These are phyloP conservation scores for Cryptococcus wingfieldii DNA, from an alignment of 1,284 basidiomycete genomes.

Conservation along the genomic window DNA sequence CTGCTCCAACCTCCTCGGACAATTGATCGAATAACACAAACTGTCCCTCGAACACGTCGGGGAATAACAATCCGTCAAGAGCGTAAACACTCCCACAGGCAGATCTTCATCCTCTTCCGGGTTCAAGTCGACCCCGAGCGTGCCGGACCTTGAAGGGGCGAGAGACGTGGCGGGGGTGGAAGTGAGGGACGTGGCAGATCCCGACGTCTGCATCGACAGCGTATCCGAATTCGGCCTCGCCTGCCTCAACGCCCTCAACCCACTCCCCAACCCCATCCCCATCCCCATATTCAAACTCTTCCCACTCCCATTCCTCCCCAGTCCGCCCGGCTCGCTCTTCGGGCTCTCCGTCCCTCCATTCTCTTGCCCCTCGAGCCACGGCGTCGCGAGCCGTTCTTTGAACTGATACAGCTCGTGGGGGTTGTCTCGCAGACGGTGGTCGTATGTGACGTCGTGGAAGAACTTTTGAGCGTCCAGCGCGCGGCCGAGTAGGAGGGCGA, in stretches of 20 bases:
- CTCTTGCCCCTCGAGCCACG: slow-evolving; percentile 30
- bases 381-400: slow-evolving; percentile 48
- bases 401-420: slow-evolving; percentile 92
- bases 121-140: background rate
- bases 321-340: background rate
- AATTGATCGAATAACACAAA: slow-evolving; percentile 95
- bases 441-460: slow-evolving; percentile 99
- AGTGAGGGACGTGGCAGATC: slow-evolving; percentile 17
- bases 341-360: slow-evolving; percentile 27
- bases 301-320: slow-evolving; percentile 15
- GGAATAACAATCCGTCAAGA: slow-evolving; percentile 96
- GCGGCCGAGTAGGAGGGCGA: slow-evolving; percentile 87
- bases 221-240: slow-evolving; percentile 30
- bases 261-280: slow-evolving; percentile 5
- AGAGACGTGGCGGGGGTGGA: slow-evolving; percentile 25
- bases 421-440: slow-evolving; percentile 89
- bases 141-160: slow-evolving; percentile 19
- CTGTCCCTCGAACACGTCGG: slow-evolving; percentile 92
- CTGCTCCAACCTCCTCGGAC: slow-evolving; percentile 88
- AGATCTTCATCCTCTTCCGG: slow-evolving; percentile 29
- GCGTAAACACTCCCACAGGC: slow-evolving; percentile 92
- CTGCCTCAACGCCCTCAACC: slow-evolving; percentile 1
- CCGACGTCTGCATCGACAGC: slow-evolving; percentile 24
- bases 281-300: slow-evolving; percentile 25
- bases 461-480: slow-evolving; percentile 98